These are phyloP conservation scores for Cystobasidium onofrii DNA, from an alignment of 768 basidiomycete species.

Conservation along the genomic window DNA sequence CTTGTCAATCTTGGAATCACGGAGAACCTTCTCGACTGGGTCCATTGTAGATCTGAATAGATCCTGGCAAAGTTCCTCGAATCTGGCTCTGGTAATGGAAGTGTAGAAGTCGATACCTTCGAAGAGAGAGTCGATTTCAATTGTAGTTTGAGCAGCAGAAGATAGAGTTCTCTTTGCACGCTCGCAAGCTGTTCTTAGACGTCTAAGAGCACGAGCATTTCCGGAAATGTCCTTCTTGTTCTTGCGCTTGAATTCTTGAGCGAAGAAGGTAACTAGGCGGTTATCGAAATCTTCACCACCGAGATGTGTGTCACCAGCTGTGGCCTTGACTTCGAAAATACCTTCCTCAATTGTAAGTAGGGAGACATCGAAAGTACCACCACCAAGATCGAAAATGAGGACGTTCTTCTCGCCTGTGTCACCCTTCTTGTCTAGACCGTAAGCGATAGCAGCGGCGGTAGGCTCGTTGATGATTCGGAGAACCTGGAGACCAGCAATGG, in stretches of 20 bases:
- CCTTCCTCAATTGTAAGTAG: constrained; percentile 93
- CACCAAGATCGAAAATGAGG: constrained; percentile 95
- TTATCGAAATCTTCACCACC: constrained; percentile 99
- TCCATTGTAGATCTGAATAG: constrained; percentile 89
- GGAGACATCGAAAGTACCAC: constrained; percentile 97
- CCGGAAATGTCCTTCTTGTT: constrained; percentile 91
- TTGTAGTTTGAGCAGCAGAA: constrained; percentile 88
- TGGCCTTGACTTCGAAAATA: constrained; percentile 97
- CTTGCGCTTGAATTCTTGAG: constrained; percentile 94
- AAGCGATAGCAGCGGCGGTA: constrained; percentile 94
- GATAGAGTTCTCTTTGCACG: constrained; percentile 98
- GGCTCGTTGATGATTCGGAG: constrained; percentile 99
- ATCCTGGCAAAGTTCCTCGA: constrained; percentile 90
- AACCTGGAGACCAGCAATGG: constrained; percentile 85
- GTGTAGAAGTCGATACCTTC: constrained; percentile 99
- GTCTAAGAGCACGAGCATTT: constrained; percentile 90
- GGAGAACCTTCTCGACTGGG: constrained; percentile 94
- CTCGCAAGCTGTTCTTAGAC: constrained; percentile 94
- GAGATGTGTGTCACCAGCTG: constrained; percentile 94
- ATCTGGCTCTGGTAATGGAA: constrained; percentile 92
- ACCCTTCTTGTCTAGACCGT: constrained; percentile 88
- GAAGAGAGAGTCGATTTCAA: constrained; percentile 95
- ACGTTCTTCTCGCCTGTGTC: constrained; percentile 83
- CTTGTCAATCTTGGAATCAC: constrained; percentile 98
- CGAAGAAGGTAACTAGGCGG: constrained; percentile 92